These are phyloP conservation scores for Trypanosoma congolense DNA, from an alignment of 208 protist genomes.

Conservation along the genomic window DNA sequence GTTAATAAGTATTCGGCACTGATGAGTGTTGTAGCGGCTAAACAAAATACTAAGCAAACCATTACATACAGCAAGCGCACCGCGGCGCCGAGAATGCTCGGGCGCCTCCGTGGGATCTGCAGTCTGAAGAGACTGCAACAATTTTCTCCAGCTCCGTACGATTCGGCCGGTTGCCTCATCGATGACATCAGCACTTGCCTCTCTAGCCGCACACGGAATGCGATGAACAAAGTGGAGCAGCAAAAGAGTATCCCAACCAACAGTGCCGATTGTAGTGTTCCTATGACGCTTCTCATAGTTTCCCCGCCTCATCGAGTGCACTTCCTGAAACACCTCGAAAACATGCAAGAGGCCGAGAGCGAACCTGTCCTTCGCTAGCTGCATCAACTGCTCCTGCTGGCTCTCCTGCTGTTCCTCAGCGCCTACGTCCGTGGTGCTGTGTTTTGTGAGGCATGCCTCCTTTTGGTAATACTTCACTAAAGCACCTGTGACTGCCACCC, in stretches of 20 bases:
- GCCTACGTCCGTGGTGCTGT: neutral
- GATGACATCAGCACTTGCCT: slow-evolving; percentile 50
- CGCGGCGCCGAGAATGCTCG: slow-evolving; percentile 76
- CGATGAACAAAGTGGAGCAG: slow-evolving; percentile 75
- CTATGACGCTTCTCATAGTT: slow-evolving; percentile 57
- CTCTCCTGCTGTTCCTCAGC: neutral
- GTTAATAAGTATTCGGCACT: slow-evolving; percentile 62
- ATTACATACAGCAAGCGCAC: slow-evolving; percentile 72
- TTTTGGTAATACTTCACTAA: slow-evolving; percentile 36
- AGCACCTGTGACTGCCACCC: slow-evolving; percentile 54
- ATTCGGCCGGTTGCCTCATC: slow-evolving; percentile 64
- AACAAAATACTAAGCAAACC: slow-evolving; percentile 76
- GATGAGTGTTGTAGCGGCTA: slow-evolving; percentile 74
- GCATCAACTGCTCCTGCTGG: neutral
- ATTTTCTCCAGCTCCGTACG: slow-evolving; percentile 75
- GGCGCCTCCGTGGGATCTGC: slow-evolving; percentile 48
- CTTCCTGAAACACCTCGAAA: slow-evolving; percentile 73
- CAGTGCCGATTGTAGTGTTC: slow-evolving; percentile 50
- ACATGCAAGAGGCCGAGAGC: slow-evolving; percentile 62
- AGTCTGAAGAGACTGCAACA: slow-evolving; percentile 69
- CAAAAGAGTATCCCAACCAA: slow-evolving; percentile 85
- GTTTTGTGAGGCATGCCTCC: slow-evolving; percentile 12
- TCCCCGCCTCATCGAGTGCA: slow-evolving; percentile 62
- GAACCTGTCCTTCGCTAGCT: slow-evolving; percentile 31
- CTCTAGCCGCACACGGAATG: slow-evolving; percentile 60